Evolutionary conservation across 257 asterid genomes (phyloP).

Genomic region (Forsythia suspensa): DNA sequence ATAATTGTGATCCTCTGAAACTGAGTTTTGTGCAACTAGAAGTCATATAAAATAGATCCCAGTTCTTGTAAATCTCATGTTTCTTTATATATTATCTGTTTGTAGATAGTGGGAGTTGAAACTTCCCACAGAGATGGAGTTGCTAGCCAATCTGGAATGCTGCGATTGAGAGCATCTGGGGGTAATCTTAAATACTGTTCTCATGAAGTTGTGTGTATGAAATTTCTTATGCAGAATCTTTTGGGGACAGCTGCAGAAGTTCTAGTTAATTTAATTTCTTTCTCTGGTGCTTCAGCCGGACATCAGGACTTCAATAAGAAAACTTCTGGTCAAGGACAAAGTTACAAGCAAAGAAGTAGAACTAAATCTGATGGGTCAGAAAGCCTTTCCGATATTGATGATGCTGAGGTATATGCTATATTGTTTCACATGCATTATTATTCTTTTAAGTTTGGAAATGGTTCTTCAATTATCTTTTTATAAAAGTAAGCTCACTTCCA

Average conservation of each 20-base stretch:
- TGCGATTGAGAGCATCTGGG: slow-evolving; percentile 15
- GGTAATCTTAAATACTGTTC: slow-evolving; percentile 14
- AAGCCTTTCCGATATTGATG: slow-evolving; percentile 51
- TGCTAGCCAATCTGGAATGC: slow-evolving; percentile 11
- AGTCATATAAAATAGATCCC: background rate
- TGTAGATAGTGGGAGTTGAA: slow-evolving; percentile 20
- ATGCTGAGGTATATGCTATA: slow-evolving; percentile 45
- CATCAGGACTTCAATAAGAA: slow-evolving; percentile 14
- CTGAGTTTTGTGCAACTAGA: background rate
- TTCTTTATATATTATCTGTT: background rate
- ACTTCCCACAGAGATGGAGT: slow-evolving; percentile 19
- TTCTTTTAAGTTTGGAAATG: slow-evolving; percentile 10
- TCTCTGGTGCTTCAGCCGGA: slow-evolving; percentile 36
- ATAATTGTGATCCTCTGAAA: too few species aligned
- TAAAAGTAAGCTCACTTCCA: background rate
- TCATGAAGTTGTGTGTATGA: background rate
- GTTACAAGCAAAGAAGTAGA: slow-evolving; percentile 16
- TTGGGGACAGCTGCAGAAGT: slow-evolving; percentile 4
- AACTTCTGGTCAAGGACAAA: slow-evolving; percentile 12
- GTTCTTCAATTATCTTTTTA: background rate
- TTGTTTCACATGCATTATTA: slow-evolving; percentile 11
- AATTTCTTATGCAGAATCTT: background rate
- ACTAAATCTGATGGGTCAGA: slow-evolving; percentile 26
- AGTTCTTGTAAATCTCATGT: background rate
- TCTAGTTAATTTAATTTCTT: slow-evolving; percentile 5